These are phyloP conservation scores for Diversispora epigaea DNA, from an alignment of 192 early-diverging fungal species.

Conservation along the genomic window DNA sequence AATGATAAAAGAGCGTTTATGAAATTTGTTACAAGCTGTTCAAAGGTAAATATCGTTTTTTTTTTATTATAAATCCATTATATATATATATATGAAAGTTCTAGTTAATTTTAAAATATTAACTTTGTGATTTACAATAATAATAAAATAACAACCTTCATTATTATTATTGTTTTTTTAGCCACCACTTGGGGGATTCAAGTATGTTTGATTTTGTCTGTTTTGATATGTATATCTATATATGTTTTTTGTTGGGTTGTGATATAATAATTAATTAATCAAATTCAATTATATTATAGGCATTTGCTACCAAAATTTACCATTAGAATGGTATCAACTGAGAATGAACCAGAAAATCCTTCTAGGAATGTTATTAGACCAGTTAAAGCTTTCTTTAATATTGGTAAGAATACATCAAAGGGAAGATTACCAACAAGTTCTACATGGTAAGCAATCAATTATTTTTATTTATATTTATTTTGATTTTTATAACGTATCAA, in stretches of 20 bases:
- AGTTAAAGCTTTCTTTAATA: conserved; percentile 18
- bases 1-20: conserved; percentile 65
- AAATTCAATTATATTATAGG: background rate
- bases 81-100: conserved; percentile 1
- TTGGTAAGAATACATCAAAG: background rate
- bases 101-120: conserved; percentile 23
- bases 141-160: background rate
- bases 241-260: background rate
- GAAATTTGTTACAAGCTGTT: conserved; percentile 77
- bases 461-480: background rate
- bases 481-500: background rate
- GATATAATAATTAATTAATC: background rate
- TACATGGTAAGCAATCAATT: background rate
- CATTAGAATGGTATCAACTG: conserved; percentile 46
- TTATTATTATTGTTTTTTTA: conserved; percentile 13
- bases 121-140: background rate
- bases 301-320: conserved; percentile 55
- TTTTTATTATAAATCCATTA: conserved; percentile 27
- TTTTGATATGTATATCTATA: background rate
- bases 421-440: conserved; percentile 18
- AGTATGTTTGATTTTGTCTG: conserved; percentile 31
- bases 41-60: conserved; percentile 52
- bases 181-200: conserved; percentile 65
- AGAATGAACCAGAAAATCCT: background rate
- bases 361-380: background rate